These are phyloP conservation scores for Apiospora aurea DNA, from an alignment of 2,329 filamentous ascomycete genomes.

Conservation along the genomic window DNA sequence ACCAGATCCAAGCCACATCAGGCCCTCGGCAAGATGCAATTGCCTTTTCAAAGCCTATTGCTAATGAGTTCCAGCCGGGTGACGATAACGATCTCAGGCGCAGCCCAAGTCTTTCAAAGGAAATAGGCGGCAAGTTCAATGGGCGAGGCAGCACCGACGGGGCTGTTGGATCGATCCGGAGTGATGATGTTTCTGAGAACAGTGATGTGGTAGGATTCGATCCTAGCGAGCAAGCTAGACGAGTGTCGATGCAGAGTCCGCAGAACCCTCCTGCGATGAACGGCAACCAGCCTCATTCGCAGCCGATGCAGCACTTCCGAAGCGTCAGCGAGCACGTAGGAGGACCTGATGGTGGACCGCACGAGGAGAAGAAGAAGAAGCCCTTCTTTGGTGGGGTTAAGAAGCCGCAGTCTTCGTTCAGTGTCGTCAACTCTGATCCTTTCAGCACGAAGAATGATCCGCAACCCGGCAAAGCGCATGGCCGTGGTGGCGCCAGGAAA, in stretches of 20 bases:
- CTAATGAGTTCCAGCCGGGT: conserved; percentile 42
- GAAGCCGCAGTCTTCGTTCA: conserved; percentile 11
- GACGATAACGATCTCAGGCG: conserved; percentile 46
- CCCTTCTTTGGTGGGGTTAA: conserved; percentile 44
- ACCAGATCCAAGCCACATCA: conserved; percentile 29
- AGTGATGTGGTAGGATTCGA: conserved; percentile 51
- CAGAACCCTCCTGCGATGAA: conserved; percentile 38
- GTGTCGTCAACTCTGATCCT: not conserved
- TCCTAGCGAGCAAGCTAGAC: conserved; percentile 45
- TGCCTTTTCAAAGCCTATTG: conserved; percentile 46
- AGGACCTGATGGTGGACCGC: not conserved
- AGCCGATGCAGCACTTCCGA: not conserved
- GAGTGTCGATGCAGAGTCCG: conserved; percentile 49
- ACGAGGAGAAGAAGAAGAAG: conserved; percentile 44
- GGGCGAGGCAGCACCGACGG: conserved; percentile 37
- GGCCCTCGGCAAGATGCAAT: conserved; percentile 29
- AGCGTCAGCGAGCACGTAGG: not conserved
- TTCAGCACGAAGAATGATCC: conserved; percentile 1
- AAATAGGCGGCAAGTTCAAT: conserved; percentile 54
- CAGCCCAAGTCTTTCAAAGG: conserved; percentile 58
- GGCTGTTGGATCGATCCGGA: conserved; percentile 35
- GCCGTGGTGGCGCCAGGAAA: conserved; percentile 36
- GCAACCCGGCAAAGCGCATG: conserved; percentile 21
- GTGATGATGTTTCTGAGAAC: conserved; percentile 51
- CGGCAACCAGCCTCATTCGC: conserved; percentile 25